Conservation (phyloP, 2,329 filamentous ascomycete genomes). For the Herpotrichia juniperi region DNA sequence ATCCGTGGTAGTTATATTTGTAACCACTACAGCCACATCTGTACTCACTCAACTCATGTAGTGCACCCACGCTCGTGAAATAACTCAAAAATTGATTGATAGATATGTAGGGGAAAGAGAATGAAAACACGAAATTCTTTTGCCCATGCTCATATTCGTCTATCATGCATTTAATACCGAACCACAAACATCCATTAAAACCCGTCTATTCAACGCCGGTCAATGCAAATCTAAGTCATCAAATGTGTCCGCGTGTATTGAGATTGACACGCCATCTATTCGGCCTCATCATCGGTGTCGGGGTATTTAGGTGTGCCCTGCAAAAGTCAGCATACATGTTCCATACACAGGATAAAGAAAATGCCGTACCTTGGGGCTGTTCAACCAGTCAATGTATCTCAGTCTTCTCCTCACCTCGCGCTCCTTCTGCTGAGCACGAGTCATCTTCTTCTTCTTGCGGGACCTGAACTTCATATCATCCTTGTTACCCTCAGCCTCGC, state of each 20-base stretch:
- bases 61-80: neutral
- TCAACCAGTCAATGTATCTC: slow-evolving; percentile 80
- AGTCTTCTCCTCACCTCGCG: slow-evolving; percentile 83
- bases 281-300: slow-evolving; percentile 49
- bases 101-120: neutral
- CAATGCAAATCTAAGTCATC: slow-evolving; percentile 5
- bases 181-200: neutral
- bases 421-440: slow-evolving; percentile 94
- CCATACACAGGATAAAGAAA: neutral
- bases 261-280: slow-evolving; percentile 21
- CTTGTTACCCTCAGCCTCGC: slow-evolving; percentile 79
- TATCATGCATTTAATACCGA: neutral
- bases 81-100: neutral
- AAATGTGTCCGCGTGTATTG: slow-evolving; percentile 1
- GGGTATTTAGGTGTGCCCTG: slow-evolving; percentile 48
- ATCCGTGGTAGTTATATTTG: neutral
- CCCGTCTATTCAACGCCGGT: slow-evolving; percentile 2
- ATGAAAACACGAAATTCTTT: too few relatives aligned
- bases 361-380: slow-evolving; percentile 64
- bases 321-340: slow-evolving; percentile 22
- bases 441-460: slow-evolving; percentile 99
- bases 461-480: slow-evolving; percentile 85
- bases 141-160: neutral
- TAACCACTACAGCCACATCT: too few relatives aligned
- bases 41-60: too few relatives aligned